Base-by-base conservation (phyloP, 116 monocot genomes). In the Posidonia oceanica region DNA sequence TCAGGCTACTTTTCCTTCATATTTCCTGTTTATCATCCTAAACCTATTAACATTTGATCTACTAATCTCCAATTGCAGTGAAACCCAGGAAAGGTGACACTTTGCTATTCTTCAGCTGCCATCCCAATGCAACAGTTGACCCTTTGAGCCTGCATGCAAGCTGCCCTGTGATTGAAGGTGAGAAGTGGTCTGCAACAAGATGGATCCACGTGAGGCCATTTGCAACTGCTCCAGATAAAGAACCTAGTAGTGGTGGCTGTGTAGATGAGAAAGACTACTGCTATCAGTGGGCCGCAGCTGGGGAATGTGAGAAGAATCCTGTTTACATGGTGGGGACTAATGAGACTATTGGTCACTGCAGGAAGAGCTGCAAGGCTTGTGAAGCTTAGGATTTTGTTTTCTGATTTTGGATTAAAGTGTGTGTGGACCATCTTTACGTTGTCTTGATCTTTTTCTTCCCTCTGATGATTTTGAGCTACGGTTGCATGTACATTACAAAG, bases 151-250 rank as follows among this genome's bases (percentile, higher is more conserved):
- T 91, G 73, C 94, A 91, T 20, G 91, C 82, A 22, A 88, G 86
- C 56, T 94, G 91, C 73, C 91, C 94, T 3, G 94, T 91, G 5
- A 77, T 88, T 22, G 80, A 84, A 71, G 94, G 94, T 1, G 85
- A 91, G 70, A 94, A 94, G 77, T 94, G 94, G 94, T 86, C 91
- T 3, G 94, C 94, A 0, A 94, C 94, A n/a, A 90, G 84, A 74
- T 94, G 94, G 94, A 88, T 94, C 66, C 91, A 86, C 64, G 82
- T 90, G 56, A 85, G 81, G 41, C 81, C 88, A 39, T 94, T 90
- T 37, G 77, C 3, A 14, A n/a, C 36, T 81, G 0, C 38, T 14
- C 10, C 16, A 61, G 42, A 14, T 17, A 74, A 66, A 7, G 63
- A 14, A 16, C 39, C 17, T 37, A 16, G 66, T 12, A 58, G 16